A percentile compares a stretch with the other conserved stretches of the same genome.
phyloP scores from a whole-genome alignment of 2,329 filamentous ascomycete species.

The Rachicladosporium sp. region DNA sequence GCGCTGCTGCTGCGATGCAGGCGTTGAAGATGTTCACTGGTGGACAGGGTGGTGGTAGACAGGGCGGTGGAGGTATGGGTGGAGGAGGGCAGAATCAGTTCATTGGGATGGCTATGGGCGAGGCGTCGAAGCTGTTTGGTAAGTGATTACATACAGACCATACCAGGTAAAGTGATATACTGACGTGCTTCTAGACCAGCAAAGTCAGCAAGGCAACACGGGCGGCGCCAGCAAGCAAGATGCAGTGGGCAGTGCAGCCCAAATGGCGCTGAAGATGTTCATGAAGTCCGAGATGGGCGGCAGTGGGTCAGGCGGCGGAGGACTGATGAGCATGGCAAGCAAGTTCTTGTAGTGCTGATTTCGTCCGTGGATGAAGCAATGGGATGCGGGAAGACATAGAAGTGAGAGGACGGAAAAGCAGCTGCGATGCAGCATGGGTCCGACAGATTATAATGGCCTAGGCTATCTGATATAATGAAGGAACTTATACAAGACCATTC shows the following conservation, averaged over 20 bases:
- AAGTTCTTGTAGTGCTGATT: slow-evolving; percentile 39
- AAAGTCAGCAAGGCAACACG: slow-evolving; percentile 40
- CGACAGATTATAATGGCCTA: no score
- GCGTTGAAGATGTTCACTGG: slow-evolving; percentile 62
- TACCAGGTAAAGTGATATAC: slow-evolving; percentile 1
- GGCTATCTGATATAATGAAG: no score
- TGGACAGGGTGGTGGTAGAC: slow-evolving; percentile 22
- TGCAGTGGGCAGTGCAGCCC: slow-evolving; percentile 63
- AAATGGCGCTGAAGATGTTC: slow-evolving; percentile 86
- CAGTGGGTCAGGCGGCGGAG: slow-evolving; percentile 27
- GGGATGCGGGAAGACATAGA: no score
- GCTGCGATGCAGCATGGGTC: no score
- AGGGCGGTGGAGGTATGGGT: slow-evolving; percentile 45
- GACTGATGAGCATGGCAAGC: slow-evolving; percentile 46
- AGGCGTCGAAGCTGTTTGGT: slow-evolving; percentile 66
- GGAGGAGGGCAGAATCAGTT: slow-evolving; percentile 59
- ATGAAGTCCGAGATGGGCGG: slow-evolving; percentile 56
- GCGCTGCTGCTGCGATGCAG: slow-evolving; percentile 67
- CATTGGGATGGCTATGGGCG: slow-evolving; percentile 73
- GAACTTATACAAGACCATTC: no score
- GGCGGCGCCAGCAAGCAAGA: slow-evolving; percentile 63
- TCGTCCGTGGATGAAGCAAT: no score
- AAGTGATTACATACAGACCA: no score
- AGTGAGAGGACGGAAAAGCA: no score
- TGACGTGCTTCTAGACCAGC: slow-evolving; percentile 31